phyloP scores from a whole-genome alignment of 2,329 filamentous ascomycete genomes.

The Fusarium napiforme region DNA sequence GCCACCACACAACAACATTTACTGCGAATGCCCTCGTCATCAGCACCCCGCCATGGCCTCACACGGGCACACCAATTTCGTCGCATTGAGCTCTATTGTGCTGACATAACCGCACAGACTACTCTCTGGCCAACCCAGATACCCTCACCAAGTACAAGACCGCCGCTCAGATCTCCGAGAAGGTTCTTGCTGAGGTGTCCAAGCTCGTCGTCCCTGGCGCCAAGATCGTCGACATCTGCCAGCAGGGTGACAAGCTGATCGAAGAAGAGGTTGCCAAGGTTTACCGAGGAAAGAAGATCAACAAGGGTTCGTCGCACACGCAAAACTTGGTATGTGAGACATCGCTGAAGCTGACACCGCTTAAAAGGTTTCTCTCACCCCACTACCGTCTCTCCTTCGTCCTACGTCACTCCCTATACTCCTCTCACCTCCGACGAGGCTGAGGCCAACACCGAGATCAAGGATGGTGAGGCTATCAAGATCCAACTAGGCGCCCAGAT shows the following conservation, averaged over 20 bases:
- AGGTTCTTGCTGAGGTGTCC: conserved; percentile 87
- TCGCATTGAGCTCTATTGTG: not conserved
- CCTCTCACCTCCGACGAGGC: conserved; percentile 86
- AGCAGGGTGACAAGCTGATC: conserved; percentile 93
- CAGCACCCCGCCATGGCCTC: conserved; percentile 33
- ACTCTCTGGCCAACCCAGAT: conserved; percentile 89
- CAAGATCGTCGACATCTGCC: conserved; percentile 94
- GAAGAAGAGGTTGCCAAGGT: conserved; percentile 95
- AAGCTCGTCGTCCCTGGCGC: conserved; percentile 81
- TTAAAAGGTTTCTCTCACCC: conserved; percentile 85
- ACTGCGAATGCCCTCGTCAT: conserved; percentile 39
- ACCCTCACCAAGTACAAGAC: conserved; percentile 99
- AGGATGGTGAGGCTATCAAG: conserved; percentile 90
- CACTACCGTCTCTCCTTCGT: conserved; percentile 92
- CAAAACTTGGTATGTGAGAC: not conserved
- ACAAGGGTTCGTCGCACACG: conserved; percentile 75
- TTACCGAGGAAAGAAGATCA: conserved; percentile 97
- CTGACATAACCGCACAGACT: conserved; percentile 67
- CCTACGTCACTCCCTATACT: conserved; percentile 96
- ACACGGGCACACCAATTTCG: not conserved
- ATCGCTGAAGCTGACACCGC: conserved; percentile 37
- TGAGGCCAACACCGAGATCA: conserved; percentile 83
- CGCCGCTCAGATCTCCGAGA: conserved; percentile 93
- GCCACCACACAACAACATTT: conserved; percentile 43
- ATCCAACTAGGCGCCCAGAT: conserved; percentile 99